Base-by-base conservation (phyloP, 2,329 filamentous ascomycete species). In the Aspergillus neoniger region DNA sequence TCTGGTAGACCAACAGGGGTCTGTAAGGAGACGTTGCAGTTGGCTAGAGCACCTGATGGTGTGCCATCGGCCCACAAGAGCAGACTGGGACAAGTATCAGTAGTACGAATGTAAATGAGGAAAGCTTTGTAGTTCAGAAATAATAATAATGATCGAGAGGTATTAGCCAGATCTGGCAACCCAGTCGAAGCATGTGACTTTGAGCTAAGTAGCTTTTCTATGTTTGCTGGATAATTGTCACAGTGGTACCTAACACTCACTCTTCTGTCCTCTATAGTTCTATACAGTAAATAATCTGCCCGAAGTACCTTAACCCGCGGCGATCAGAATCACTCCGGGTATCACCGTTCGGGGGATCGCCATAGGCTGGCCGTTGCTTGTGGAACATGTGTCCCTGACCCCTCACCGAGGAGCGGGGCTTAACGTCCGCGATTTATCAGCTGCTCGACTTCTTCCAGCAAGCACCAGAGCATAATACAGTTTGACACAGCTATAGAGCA, bases 371-470 rank as follows among this genome's bases (percentile, higher is more conserved):
- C 47, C n/a, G 47, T 15, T n/a, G 47, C 47, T 17, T 17, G 47
- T 50, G 47, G 47, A 30, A 50, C 47, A 32, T 25, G 8, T 17
- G 19, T 12, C 17, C 41, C 41, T 21, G 25, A 30, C 23, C 47
- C 25, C 47, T 50, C 47, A 19, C 25, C 47, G n/a, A 50, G 25
- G n/a, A 44, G 47, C 47, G 47, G 47, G 47, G 47, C 47, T 50
- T 50, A 50, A 32, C 28, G 5, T 9, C n/a, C 15, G 15, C 28
- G 2, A 25, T 15, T 50, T 30, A 32, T 50, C 19, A 32, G 47
- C 47, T 28, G 44, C 15, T 23, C 25, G 47, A 50, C 15, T 30
- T 12, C 28, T 10, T 32, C 10, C 23, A 30, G 9, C 28, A 14
- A 14, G 32, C 32, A 36, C 12, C 32, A 36, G 12, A 36, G 10